Conservation (phyloP, 768 basidiomycete genomes). For the Boletus patriciae region DNA sequence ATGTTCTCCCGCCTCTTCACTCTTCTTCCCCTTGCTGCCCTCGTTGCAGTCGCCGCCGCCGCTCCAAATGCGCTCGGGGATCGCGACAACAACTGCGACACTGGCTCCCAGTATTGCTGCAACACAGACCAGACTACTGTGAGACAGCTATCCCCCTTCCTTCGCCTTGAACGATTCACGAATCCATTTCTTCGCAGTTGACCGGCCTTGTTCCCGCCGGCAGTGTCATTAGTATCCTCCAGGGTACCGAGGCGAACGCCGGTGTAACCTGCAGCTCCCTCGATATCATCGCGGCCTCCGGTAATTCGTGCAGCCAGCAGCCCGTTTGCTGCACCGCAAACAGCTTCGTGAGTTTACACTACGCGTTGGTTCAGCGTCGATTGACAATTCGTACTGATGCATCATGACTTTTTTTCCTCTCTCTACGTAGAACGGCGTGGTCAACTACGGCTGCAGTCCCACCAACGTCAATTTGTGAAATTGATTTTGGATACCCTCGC, state of each 20-base stretch:
- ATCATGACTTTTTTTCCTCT: background rate
- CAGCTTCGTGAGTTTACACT: background rate
- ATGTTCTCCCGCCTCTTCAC: slow-evolving; percentile 12
- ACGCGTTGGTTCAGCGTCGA: background rate
- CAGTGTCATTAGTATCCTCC: no score
- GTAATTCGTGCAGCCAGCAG: background rate
- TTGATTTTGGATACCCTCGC: background rate
- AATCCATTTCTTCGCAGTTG: background rate
- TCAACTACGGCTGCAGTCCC: background rate
- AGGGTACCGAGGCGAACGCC: no score
- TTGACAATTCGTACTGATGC: background rate
- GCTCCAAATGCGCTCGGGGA: slow-evolving; percentile 3
- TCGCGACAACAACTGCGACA: background rate
- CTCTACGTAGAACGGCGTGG: background rate
- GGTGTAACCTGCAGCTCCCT: no score
- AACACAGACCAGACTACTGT: no score
- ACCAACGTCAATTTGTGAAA: background rate
- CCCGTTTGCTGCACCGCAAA: background rate
- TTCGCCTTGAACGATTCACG: background rate
- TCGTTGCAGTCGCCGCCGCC: slow-evolving; percentile 1
- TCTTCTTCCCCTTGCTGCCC: slow-evolving; percentile 12
- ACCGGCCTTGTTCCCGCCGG: no score
- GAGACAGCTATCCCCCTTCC: background rate
- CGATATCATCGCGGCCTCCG: no score
- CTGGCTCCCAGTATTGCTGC: no score